Evolutionary conservation across 805 yeast species (phyloP).

Genomic region (Dipodascus geniculatus): DNA sequence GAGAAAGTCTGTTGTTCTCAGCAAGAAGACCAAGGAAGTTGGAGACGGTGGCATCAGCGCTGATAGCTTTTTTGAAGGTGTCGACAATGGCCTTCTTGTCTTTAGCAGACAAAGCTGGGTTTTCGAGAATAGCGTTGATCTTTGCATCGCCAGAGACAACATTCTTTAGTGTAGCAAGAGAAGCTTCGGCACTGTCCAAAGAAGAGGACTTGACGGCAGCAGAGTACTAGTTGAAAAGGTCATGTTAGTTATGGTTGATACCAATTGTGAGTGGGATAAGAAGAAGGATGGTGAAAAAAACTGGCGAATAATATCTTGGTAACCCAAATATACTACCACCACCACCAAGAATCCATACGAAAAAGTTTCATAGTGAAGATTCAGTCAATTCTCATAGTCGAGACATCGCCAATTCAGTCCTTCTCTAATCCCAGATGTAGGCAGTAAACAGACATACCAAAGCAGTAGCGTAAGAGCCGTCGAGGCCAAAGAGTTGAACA

Average conservation of each 20-base stretch:
- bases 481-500: conserved; percentile 86
- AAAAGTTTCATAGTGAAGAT: background rate
- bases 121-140: conserved; percentile 47
- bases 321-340: background rate
- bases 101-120: conserved; percentile 71
- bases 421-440: too few species aligned
- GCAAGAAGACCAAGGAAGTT: conserved; percentile 80
- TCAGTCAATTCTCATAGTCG: background rate
- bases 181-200: conserved; percentile 55
- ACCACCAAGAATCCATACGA: too few species aligned
- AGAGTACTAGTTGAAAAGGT: conserved; percentile 35
- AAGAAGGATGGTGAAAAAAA: background rate
- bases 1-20: conserved; percentile 83
- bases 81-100: conserved; percentile 67
- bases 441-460: conserved; percentile 25
- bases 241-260: background rate
- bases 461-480: conserved; percentile 95
- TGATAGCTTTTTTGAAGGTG: conserved; percentile 35
- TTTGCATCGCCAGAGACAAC: conserved; percentile 52
- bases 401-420: too few species aligned
- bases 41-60: conserved; percentile 57
- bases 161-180: conserved; percentile 46
- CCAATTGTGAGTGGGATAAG: background rate
- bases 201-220: conserved; percentile 80
- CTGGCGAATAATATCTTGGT: background rate